A percentile compares a stretch with the other conserved stretches of the same genome.
phyloP scores from a whole-genome alignment of 129 eudicot species.

The Ambrosia artemisiifolia region DNA sequence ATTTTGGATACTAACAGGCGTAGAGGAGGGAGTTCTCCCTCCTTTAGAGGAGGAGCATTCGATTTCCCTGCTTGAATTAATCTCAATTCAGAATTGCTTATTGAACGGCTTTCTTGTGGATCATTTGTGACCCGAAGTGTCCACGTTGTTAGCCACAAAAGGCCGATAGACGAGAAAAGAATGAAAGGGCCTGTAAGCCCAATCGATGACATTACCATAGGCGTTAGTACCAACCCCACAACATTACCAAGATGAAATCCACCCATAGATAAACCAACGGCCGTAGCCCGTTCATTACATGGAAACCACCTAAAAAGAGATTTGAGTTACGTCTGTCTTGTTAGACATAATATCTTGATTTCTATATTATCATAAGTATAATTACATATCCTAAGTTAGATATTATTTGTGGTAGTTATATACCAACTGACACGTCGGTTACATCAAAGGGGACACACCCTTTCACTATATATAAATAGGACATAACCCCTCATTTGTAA shows the following conservation, averaged over 20 bases:
- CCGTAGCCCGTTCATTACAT: conserved; percentile 83
- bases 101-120: conserved; percentile 64
- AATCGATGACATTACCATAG: conserved; percentile 59
- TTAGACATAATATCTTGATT: too few species aligned
- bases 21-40: conserved; percentile 62
- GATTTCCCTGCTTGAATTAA: conserved; percentile 84
- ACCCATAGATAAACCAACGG: conserved; percentile 96
- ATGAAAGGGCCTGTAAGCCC: conserved; percentile 87
- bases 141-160: conserved; percentile 83
- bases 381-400: too few species aligned
- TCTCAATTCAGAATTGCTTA: conserved; percentile 63
- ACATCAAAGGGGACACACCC: too few species aligned
- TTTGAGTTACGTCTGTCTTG: too few species aligned
- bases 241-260: conserved; percentile 98
- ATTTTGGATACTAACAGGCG: conserved; percentile 62
- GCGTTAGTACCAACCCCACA: conserved; percentile 74
- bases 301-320: conserved; percentile 83
- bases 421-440: too few species aligned
- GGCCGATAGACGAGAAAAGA: conserved; percentile 77
- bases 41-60: conserved; percentile 34
- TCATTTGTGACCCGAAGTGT: conserved; percentile 57
- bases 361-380: too few species aligned
- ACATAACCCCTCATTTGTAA: too few species aligned
- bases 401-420: too few species aligned
- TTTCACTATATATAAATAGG: too few species aligned